phyloP scores from a whole-genome alignment of 495 filamentous ascomycete genomes.

The Peziza echinospora region DNA sequence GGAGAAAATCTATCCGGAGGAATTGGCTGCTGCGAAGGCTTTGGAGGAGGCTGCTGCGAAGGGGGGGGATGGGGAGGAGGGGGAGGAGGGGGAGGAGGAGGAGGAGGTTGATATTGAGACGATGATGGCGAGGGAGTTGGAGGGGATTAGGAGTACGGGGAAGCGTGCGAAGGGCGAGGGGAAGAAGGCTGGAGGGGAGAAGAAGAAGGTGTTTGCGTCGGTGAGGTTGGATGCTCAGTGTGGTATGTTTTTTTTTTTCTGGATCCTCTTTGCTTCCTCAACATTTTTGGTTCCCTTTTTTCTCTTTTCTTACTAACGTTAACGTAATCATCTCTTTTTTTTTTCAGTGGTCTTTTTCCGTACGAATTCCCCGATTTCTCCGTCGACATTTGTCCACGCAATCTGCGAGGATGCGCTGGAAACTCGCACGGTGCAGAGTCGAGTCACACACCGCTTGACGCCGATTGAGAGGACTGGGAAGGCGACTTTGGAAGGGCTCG shows the following conservation, averaged over 20 bases:
- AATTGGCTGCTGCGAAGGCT: too few relatives aligned
- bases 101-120: slow-evolving; percentile 22
- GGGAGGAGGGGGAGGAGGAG: slow-evolving; percentile 21
- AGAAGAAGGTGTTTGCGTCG: slow-evolving; percentile 32
- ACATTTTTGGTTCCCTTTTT: slow-evolving; percentile 1
- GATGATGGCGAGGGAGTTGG: slow-evolving; percentile 23
- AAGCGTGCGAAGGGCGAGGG: slow-evolving; percentile 50
- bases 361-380: slow-evolving; percentile 47
- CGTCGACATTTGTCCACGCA: slow-evolving; percentile 51
- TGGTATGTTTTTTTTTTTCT: slow-evolving; percentile 25
- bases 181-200: slow-evolving; percentile 27
- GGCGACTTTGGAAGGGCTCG: slow-evolving; percentile 53
- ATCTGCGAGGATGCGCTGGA: slow-evolving; percentile 46
- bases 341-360: slow-evolving; percentile 47
- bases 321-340: slow-evolving; percentile 2
- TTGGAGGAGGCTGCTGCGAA: slow-evolving; percentile 8
- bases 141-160: slow-evolving; percentile 70
- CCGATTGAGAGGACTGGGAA: slow-evolving; percentile 56
- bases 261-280: neutral
- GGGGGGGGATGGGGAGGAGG: slow-evolving; percentile 14
- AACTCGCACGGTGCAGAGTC: slow-evolving; percentile 35
- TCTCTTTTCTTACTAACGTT: slow-evolving; percentile 6
- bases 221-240: slow-evolving; percentile 60
- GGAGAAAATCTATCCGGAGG: slow-evolving; percentile 10
- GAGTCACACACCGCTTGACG: slow-evolving; percentile 67